Evolutionary conservation across 2,329 filamentous ascomycete genomes (phyloP).

Genomic region (Sphaerostilbella broomeana): DNA sequence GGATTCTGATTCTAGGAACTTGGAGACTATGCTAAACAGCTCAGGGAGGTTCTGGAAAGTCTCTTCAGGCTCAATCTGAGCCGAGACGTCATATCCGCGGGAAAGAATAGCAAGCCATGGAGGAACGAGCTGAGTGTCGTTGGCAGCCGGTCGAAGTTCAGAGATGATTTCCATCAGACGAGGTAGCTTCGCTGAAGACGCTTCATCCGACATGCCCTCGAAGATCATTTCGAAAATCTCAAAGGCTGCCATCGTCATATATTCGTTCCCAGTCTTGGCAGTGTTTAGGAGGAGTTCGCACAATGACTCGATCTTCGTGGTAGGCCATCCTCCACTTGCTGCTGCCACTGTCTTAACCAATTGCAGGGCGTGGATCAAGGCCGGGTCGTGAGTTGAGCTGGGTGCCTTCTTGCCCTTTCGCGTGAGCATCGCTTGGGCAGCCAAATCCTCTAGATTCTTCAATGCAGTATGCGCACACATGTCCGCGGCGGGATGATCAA

Average conservation of each 20-base stretch:
- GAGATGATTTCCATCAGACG: constrained; percentile 85
- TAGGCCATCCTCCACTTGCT: constrained; percentile 90
- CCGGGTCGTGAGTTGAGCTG: constrained; percentile 64
- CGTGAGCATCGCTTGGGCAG: constrained; percentile 52
- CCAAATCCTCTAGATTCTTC: constrained; percentile 69
- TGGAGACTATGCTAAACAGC: constrained; percentile 71
- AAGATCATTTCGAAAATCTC: constrained; percentile 98
- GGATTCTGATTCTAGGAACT: constrained; percentile 78
- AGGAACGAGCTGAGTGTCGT: constrained; percentile 88
- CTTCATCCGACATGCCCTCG: constrained; percentile 78
- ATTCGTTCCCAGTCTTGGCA: constrained; percentile 85
- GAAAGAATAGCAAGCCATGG: constrained; percentile 96
- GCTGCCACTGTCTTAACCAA: constrained; percentile 83
- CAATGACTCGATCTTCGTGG: constrained; percentile 85
- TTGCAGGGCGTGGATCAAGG: constrained; percentile 85
- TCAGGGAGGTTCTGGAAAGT: constrained; percentile 87
- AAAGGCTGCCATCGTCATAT: constrained; percentile 92
- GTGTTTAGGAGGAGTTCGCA: constrained; percentile 87
- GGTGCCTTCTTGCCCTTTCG: constrained; percentile 59
- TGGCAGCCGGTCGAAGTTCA: constrained; percentile 83
- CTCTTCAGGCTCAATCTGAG: constrained; percentile 80
- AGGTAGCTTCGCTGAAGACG: constrained; percentile 83
- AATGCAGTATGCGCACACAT: constrained; percentile 93
- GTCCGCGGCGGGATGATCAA: constrained; percentile 91
- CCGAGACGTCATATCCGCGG: constrained; percentile 86